phyloP scores from a whole-genome alignment of 345 rosid species.

The Eucalyptus cladocalyx region DNA sequence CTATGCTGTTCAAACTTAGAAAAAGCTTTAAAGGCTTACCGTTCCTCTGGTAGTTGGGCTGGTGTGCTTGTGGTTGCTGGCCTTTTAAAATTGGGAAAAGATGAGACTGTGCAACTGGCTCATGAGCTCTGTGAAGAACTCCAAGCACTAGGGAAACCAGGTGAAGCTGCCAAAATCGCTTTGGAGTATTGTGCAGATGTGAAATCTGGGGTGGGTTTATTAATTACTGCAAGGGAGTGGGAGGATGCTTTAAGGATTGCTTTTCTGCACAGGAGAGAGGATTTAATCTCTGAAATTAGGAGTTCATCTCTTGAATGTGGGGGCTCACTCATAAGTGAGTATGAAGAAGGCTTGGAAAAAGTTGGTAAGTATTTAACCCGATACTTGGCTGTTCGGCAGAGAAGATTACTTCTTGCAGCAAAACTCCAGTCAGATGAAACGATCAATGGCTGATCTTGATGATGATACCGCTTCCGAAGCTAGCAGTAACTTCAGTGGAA shows the following conservation, averaged over 20 bases:
- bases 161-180: constrained; percentile 92
- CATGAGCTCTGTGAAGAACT: constrained; percentile 87
- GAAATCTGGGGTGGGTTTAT: constrained; percentile 48
- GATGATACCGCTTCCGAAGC: constrained; percentile 91
- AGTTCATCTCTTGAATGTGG: constrained; percentile 74
- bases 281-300: constrained; percentile 48
- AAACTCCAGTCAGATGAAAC: constrained; percentile 78
- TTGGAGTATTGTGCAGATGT: constrained; percentile 76
- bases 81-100: constrained; percentile 56
- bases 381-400: constrained; percentile 91
- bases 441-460: constrained; percentile 51
- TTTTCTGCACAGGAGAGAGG: constrained; percentile 55
- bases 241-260: constrained; percentile 89
- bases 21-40: constrained; percentile 86
- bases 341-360: constrained; percentile 73
- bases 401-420: constrained; percentile 85
- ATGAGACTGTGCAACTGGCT: constrained; percentile 65
- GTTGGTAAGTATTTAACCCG: constrained; percentile 90
- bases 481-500: constrained; percentile 86
- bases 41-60: constrained; percentile 80
- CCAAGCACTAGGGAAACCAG: constrained; percentile 88
- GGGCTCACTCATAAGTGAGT: constrained; percentile 43
- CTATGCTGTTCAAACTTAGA: constrained; percentile 63
- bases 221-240: constrained; percentile 86
- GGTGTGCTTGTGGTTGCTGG: constrained; percentile 88